Evolutionary conservation across 805 yeast genomes (phyloP).

Genomic region (Yamadazyma kitorensis): DNA sequence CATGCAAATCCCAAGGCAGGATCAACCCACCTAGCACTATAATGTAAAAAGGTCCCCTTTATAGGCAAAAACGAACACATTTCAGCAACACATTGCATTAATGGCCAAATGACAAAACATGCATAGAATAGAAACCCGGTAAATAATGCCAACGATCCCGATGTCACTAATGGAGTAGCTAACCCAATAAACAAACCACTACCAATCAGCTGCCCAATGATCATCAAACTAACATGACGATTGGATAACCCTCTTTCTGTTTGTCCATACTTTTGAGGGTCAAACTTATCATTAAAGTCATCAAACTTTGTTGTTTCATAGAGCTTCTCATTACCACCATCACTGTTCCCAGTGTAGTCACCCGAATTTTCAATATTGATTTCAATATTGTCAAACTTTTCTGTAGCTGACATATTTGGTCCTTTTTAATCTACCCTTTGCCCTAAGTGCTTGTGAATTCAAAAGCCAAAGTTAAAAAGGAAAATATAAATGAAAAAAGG

Average conservation of each 20-base stretch:
- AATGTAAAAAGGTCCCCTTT: conserved; percentile 34
- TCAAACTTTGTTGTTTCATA: conserved; percentile 10
- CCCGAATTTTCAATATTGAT: conserved; percentile 13
- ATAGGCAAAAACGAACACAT: conserved; percentile 37
- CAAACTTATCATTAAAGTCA: conserved; percentile 24
- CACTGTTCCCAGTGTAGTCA: too few species aligned
- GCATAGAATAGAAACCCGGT: conserved; percentile 31
- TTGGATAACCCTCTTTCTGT: conserved; percentile 27
- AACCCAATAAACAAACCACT: conserved; percentile 35
- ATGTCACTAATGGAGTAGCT: conserved; percentile 25
- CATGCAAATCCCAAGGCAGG: conserved; percentile 36
- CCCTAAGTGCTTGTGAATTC: too few species aligned
- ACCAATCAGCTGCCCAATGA: conserved; percentile 35
- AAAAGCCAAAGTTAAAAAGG: too few species aligned
- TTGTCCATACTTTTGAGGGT: conserved; percentile 26
- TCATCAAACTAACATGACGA: conserved; percentile 34
- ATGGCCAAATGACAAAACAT: conserved; percentile 29
- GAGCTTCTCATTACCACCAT: not conserved
- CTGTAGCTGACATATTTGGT: not conserved
- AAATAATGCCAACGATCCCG: conserved; percentile 35
- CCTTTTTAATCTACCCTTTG: too few species aligned
- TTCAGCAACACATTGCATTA: conserved; percentile 37
- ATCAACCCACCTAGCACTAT: conserved; percentile 33
- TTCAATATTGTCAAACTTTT: conserved; percentile 3
- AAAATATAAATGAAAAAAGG: too few species aligned